A percentile compares a stretch with the other conserved stretches of the same genome.
These are phyloP conservation scores for Penicillium verhagenii DNA, from an alignment of 495 filamentous ascomycete genomes.

Conservation along the genomic window DNA sequence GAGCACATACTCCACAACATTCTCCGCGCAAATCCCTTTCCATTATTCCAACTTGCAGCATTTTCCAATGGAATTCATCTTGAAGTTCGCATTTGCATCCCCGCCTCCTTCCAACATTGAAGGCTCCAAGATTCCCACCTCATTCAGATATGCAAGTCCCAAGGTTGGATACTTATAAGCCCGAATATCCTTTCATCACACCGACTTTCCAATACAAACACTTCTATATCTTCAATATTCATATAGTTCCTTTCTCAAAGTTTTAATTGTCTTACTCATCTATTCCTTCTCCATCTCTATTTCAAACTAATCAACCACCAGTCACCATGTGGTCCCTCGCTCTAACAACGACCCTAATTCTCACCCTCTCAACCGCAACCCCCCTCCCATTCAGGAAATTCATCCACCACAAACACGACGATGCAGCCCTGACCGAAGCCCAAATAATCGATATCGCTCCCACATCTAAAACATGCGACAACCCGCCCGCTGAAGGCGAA, in stretches of 20 bases:
- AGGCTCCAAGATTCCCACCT: not conserved
- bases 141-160: not conserved
- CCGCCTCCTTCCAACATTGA: not conserved
- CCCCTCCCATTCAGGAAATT: conserved; percentile 6
- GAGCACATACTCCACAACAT: too few relatives aligned
- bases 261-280: not conserved
- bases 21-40: too few relatives aligned
- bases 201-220: too few relatives aligned
- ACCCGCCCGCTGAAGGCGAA: conserved; percentile 46
- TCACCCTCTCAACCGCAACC: conserved; percentile 14
- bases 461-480: conserved; percentile 46
- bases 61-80: not conserved
- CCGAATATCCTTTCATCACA: not conserved
- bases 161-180: not conserved
- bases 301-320: not conserved
- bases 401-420: not conserved
- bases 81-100: not conserved
- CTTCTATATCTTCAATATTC: not conserved
- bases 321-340: conserved; percentile 1
- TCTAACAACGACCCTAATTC: conserved; percentile 11
- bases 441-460: conserved; percentile 56
- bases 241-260: too few relatives aligned
- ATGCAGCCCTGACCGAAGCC: conserved; percentile 34
- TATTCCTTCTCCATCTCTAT: not conserved
- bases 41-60: not conserved